phyloP scores from a whole-genome alignment of 179 eudicot species.

The Spinacia oleracea region DNA sequence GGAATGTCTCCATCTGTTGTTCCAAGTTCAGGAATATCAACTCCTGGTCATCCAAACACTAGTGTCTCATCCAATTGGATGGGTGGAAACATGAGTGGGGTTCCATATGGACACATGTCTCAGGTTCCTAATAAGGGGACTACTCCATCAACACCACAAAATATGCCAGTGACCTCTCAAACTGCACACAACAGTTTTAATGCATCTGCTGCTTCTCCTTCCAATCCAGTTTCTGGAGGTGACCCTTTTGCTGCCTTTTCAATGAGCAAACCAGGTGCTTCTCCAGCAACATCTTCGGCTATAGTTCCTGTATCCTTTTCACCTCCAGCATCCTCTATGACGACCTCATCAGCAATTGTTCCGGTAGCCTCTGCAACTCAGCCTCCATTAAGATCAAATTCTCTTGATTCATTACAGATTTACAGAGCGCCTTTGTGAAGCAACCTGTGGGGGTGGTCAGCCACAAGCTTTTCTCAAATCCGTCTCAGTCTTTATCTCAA shows the following conservation, averaged over 20 bases:
- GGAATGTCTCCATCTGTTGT: conserved; percentile 12
- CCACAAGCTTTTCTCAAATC: conserved; percentile 41
- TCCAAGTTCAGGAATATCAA: conserved; percentile 36
- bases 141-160: conserved; percentile 40
- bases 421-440: conserved; percentile 49
- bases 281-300: conserved; percentile 43
- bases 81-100: conserved; percentile 54
- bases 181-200: conserved; percentile 48
- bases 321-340: conserved; percentile 36
- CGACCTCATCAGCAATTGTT: conserved; percentile 55
- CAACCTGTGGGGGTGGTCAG: conserved; percentile 51
- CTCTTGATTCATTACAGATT: conserved; percentile 66
- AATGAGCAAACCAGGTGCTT: conserved; percentile 48
- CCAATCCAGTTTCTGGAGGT: conserved; percentile 54
- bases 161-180: conserved; percentile 39
- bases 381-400: conserved; percentile 43
- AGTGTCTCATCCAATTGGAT: conserved; percentile 49
- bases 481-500: conserved; percentile 48
- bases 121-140: conserved; percentile 45
- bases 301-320: conserved; percentile 42
- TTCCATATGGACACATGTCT: conserved; percentile 43
- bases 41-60: conserved; percentile 41
- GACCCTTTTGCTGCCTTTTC: conserved; percentile 64
- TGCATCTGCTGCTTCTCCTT: conserved; percentile 40
- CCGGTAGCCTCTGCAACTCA: conserved; percentile 51